Conservation (phyloP, 2,329 filamentous ascomycete species). For the Blastomyces emzantsi region DNA sequence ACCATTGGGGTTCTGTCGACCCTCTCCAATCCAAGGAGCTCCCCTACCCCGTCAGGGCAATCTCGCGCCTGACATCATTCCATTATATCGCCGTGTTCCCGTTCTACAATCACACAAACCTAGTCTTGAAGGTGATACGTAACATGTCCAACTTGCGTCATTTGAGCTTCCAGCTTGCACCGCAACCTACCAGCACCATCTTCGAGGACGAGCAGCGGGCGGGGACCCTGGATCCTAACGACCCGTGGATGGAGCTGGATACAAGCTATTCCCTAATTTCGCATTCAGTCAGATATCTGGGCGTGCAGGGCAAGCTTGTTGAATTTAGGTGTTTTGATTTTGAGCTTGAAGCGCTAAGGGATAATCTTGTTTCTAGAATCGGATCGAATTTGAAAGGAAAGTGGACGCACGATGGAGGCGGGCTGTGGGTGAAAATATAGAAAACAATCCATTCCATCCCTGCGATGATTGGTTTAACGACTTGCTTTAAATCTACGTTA, state of each 20-base stretch:
- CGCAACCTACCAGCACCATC: slow-evolving; percentile 27
- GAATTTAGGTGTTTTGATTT: slow-evolving; percentile 27
- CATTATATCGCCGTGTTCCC: slow-evolving; percentile 60
- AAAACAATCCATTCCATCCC: too few relatives aligned
- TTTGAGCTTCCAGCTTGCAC: slow-evolving; percentile 48
- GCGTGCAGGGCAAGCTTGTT: slow-evolving; percentile 16
- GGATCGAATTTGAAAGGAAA: slow-evolving; percentile 18
- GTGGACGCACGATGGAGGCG: slow-evolving; percentile 27
- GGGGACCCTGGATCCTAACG: slow-evolving; percentile 34
- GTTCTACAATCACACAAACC: slow-evolving; percentile 50
- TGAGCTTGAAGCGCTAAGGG: slow-evolving; percentile 24
- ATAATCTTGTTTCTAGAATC: slow-evolving; percentile 23
- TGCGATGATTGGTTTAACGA: background rate
- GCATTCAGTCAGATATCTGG: slow-evolving; percentile 26
- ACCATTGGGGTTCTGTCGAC: slow-evolving; percentile 32
- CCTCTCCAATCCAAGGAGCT: slow-evolving; percentile 12
- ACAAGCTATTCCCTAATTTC: slow-evolving; percentile 43
- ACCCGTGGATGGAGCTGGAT: slow-evolving; percentile 48
- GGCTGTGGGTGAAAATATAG: slow-evolving; percentile 22
- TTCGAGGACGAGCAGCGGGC: slow-evolving; percentile 32
- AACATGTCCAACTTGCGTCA: slow-evolving; percentile 44
- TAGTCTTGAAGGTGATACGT: slow-evolving; percentile 37
- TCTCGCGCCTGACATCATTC: slow-evolving; percentile 39
- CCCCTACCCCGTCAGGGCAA: slow-evolving; percentile 34
- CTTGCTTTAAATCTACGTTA: too few relatives aligned